phyloP scores from a whole-genome alignment of 2,329 filamentous ascomycete genomes.

The Fusarium brevicatenulatum region DNA sequence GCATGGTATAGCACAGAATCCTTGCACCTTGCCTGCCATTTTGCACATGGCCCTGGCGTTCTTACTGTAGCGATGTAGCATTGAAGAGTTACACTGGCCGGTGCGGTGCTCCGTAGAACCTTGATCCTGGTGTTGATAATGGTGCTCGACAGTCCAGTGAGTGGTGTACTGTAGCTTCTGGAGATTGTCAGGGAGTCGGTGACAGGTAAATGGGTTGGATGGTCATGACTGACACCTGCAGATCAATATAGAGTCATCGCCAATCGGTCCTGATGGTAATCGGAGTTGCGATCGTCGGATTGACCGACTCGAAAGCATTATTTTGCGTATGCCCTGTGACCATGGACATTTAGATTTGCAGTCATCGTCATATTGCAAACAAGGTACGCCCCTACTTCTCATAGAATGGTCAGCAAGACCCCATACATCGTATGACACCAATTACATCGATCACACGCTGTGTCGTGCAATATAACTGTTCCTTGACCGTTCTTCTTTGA shows the following conservation, averaged over 20 bases:
- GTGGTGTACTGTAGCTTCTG: not conserved
- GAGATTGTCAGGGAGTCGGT: not conserved
- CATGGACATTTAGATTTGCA: not conserved
- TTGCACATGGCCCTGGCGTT: constrained; percentile 6
- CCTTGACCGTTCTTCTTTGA: not conserved
- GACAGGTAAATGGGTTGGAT: not conserved
- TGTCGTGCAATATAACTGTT: not conserved
- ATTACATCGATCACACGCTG: not conserved
- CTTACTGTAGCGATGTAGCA: constrained; percentile 13
- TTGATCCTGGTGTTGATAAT: constrained; percentile 2
- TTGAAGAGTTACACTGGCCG: constrained; percentile 15
- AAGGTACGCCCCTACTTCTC: not conserved
- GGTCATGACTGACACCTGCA: not conserved
- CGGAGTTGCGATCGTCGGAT: not conserved
- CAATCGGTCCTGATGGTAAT: constrained; percentile 22
- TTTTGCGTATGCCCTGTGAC: not conserved
- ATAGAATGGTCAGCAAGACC: not conserved
- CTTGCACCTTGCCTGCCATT: constrained; percentile 21
- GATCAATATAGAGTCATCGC: constrained; percentile 25
- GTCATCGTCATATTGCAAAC: not conserved
- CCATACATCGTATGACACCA: not conserved
- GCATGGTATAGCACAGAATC: not conserved
- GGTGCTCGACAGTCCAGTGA: not conserved
- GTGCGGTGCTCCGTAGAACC: not conserved
- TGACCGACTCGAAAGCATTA: not conserved